These are phyloP conservation scores for Sergeia podlipaevii DNA, from an alignment of 208 protist species.

Conservation along the genomic window DNA sequence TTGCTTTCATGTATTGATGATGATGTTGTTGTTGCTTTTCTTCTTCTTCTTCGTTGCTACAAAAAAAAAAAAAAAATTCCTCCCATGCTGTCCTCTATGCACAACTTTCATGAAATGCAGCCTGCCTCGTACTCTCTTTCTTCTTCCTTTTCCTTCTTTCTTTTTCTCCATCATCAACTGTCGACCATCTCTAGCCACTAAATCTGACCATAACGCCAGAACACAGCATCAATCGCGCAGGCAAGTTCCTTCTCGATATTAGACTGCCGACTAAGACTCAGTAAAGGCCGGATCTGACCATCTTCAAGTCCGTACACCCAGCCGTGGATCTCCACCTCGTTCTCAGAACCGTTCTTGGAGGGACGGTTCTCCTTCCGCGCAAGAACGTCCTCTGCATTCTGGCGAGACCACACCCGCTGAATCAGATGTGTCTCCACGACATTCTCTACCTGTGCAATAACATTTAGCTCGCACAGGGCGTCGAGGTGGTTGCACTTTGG, in stretches of 20 bases:
- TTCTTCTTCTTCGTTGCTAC: too few species aligned
- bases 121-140: too few species aligned
- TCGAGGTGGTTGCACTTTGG: conserved; percentile 42
- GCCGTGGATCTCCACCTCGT: conserved; percentile 67
- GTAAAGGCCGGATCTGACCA: conserved; percentile 50
- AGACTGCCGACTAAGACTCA: conserved; percentile 53
- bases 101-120: too few species aligned
- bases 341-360: conserved; percentile 15
- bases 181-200: background rate
- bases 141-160: conserved; percentile 3
- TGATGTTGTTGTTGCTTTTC: too few species aligned
- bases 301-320: conserved; percentile 75
- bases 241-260: conserved; percentile 36
- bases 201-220: conserved; percentile 54
- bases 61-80: too few species aligned
- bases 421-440: conserved; percentile 67
- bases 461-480: conserved; percentile 71
- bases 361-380: conserved; percentile 21
- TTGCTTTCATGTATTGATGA: too few species aligned
- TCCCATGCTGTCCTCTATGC: too few species aligned
- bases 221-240: conserved; percentile 53
- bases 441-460: conserved; percentile 58
- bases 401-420: conserved; percentile 33
- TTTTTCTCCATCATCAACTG: background rate
- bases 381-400: conserved; percentile 47